Base-by-base conservation (phyloP, 805 yeast species). In the Barnettozyma salicaria region DNA sequence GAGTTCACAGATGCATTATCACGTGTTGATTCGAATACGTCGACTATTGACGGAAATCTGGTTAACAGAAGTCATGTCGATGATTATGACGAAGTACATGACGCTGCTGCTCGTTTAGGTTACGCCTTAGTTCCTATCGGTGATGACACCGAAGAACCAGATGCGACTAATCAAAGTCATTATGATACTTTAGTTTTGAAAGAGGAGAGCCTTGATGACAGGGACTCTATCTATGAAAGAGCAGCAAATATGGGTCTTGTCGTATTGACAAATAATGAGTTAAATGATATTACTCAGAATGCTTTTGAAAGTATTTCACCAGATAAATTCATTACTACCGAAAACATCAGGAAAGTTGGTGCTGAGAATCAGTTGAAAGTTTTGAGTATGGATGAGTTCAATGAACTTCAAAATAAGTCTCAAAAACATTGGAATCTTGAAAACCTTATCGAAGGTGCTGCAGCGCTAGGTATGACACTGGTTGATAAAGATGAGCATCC, bases 1-100 rank as follows among this genome's bases (percentile, higher is more conserved):
- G 56, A 54, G 9, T 54, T 53, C 36, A 53, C 50, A 7, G 63
- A 58, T 48, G 62, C 62, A 1, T 19, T 52, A 25, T 49, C 53
- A 3, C 50, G 55, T 24, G 43, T 49, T 16, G 47, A 46, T 1
- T 52, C 57, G 6, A 47, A 47, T 31, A 44, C 52, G 6, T 52
- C 57, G 2, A 51, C 57, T 2, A 46, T 51, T 10, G 40, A 47
- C 24, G 52, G 47, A 3, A 30, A 19, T 11, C 20, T 12, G 2
- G 17, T 8, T n/a, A 18, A 34, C 14, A 17, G 29, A 18, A 22
- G 18, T n/a, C 21, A 32, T 11, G 42, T 40, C 5, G n/a, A 23
- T 9, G 32, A 36, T 7, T 36, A 42, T 9, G 53, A 51, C 14
- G 50, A 51, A 33, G 20, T 50, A 20, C 40, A 45, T 31, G 32